Evolutionary conservation across 1,139 yeast species (phyloP), one percentile per base, ranked within the genome.

Genomic region (Scheffersomyces parashehatae): DNA sequence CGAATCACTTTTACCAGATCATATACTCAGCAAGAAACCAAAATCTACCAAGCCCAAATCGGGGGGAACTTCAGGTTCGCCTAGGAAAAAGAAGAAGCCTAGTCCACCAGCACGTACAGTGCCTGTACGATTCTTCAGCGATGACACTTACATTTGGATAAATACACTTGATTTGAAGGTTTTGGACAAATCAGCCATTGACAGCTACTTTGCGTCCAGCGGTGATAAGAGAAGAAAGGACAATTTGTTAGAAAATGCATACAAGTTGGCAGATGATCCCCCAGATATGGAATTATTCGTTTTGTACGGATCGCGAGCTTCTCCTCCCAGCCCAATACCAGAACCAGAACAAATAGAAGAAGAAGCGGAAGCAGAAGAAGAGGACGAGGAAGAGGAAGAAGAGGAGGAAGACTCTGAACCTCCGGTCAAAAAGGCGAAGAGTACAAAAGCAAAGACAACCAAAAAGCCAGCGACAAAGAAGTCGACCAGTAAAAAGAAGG

Each of bases 141-240:
- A 82, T 58, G 87, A 83, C 55, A 82, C 84, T 3, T 83, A 81
- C 54, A 79, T 81, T 43, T 83, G 87, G 87, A 76, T 79, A 39
- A 70, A 72, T 32, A 55, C 59, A 7, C 60, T 62, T 34, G 86
- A 81, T 48, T 51, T 82, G 28, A 66, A 66, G 46, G 46, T 50
- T 10, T 60, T 74, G 43, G 49, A 52, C 10, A 40, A 42, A 7
- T 62, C 56, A 1, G 60, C 53, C 41, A 72, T 74, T 36, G 61
- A 62, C 6, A 58, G 50, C n/a, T 65, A 60, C 46, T 59, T 71
- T 36, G 49, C 40, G 13, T 47, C 40, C 10, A 44, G 49, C 14
- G 40, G 42, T n/a, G 41, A 41, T 13, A 67, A 63, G 45, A 60
- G 66, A 45, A 62, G 73, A 42, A 71, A 64, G 49, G 75, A 71